Evolutionary conservation across 306 rosid genomes (phyloP), one percentile per base, ranked within the genome.

Genomic region (Prunus fruticosa): DNA sequence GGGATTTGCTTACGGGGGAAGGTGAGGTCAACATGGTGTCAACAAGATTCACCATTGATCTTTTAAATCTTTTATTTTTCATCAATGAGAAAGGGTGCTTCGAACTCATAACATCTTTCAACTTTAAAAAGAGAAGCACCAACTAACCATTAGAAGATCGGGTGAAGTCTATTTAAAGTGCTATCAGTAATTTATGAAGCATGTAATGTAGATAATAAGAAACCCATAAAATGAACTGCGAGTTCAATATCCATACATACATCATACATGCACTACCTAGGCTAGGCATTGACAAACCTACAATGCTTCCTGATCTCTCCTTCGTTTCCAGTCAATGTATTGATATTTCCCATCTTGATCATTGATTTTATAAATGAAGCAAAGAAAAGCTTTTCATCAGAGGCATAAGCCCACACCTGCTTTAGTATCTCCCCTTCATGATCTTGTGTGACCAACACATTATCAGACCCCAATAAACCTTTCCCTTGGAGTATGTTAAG

Each of bases 291-390:
- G 52, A 84, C 81, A 87, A 90, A 81, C 83, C 97, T 89, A 76
- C 98, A 94, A 66, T 85, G 80, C 75, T 78, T 87, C 73, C 98
- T 84, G 38, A 92, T 76, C 80, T 90, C 91, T 60, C 98, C 97
- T 52, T 85, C 83, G 52, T 77, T 43, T 47, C 86, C 92, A 0
- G 93, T 88, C 22, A 94, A 87, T 8, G 88, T 91, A 72, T 90
- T 86, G 73, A 94, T 94, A 58, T 80, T 92, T 25, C 97, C 97
- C 98, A 94, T 94, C 84, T 90, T 94, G 65, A 92, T 67, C 64
- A 94, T 80, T 11, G 98, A 94, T 10, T 80, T 83, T 5, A 83
- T 90, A 83, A 87, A 94, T 14, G 97, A 88, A 45, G 51, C 82
- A 75, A 92, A 94, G 84, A 92, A 94, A 67, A 70, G 82, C 13